Base-by-base conservation (phyloP, 2,329 filamentous ascomycete species). In the Didymella keratinophila region DNA sequence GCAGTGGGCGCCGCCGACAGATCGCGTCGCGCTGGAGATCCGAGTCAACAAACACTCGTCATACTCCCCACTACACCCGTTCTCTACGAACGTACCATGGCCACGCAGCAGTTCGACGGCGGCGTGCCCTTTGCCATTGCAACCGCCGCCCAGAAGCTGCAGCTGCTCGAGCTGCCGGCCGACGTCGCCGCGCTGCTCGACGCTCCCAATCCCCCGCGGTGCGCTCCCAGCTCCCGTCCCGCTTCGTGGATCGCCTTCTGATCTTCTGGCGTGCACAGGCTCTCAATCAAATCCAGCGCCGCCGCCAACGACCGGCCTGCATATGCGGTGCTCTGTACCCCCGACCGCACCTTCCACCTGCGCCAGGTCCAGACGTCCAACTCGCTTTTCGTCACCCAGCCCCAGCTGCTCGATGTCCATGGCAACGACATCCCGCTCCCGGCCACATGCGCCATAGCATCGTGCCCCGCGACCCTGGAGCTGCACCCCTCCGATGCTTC, bases 341-440 rank as follows among this genome's bases (percentile, higher is more conserved):
- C 79, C 10, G 78, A 78, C 52, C 79, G 82, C 63, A 86, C 86
- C 11, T 89, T 83, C 76, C 81, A 83, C 58, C 75, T 89, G 50
- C 85, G 86, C 65, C 86, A 89, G 72, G 86, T 89, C 51, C 86
- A 87, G 65, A 88, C 86, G 16, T 88, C 86, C 25, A 89, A 89
- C 65, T 86, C 84, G 34, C 79, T 89, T 55, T 84, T 85, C 72
- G 70, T 88, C 36, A 76, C 85, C 23, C 77, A 77, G 48, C 80
- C 81, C 41, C 57, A 60, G 4, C 79, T 79, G 55, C 65, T 71
- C 21, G 71, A 71, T 55, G 70, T 72, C 62, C 73, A 73, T 68
- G 69, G 66, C 70, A 70, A 72, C 72, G 66, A 71, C 36, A 71
- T 66, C 47, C 66, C 70, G n/a, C 56, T 66, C 36, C 66, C 73